phyloP scores from a whole-genome alignment of 148 eudicot species.

The Salicornia ramosissima region DNA sequence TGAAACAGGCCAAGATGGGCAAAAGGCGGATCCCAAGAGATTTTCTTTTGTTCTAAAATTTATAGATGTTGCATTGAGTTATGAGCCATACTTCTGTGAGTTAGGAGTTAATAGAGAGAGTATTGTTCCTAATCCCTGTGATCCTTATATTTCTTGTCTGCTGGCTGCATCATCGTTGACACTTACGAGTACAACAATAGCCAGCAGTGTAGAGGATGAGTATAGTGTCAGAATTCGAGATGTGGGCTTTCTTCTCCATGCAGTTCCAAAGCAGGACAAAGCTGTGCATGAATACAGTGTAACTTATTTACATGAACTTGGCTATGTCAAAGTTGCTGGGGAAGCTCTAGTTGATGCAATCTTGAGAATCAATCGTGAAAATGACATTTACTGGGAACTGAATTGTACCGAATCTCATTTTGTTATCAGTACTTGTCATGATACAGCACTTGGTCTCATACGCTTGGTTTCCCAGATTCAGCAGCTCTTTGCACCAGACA shows the following conservation, averaged over 20 bases:
- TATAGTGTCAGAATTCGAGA: conserved; percentile 65
- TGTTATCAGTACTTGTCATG: conserved; percentile 77
- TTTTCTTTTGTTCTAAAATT: conserved; percentile 63
- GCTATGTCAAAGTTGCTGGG: conserved; percentile 78
- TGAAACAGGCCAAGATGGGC: conserved; percentile 32
- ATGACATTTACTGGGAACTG: conserved; percentile 66
- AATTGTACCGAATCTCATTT: conserved; percentile 60
- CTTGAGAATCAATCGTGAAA: conserved; percentile 44
- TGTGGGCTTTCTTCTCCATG: conserved; percentile 69
- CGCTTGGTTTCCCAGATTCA: conserved; percentile 76
- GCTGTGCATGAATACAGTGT: conserved; percentile 43
- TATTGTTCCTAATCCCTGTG: conserved; percentile 23
- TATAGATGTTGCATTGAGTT: conserved; percentile 81
- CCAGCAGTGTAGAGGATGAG: conserved; percentile 34
- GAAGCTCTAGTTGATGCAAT: conserved; percentile 56
- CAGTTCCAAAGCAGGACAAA: conserved; percentile 29
- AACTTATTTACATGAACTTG: conserved; percentile 46
- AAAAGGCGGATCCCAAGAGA: conserved; percentile 28
- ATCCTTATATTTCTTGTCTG: conserved; percentile 53
- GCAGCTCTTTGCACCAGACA: conserved; percentile 85
- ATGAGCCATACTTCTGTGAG: conserved; percentile 60
- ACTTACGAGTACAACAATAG: conserved; percentile 40
- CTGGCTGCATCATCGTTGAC: conserved; percentile 75
- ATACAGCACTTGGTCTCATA: conserved; percentile 63
- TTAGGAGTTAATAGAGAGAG: conserved; percentile 24